Percentiles rank a stretch among this genome's conserved stretches.
These are phyloP conservation scores for Basipetospora chlamydospora DNA, from an alignment of 2,329 filamentous ascomycete genomes.

Conservation along the genomic window DNA sequence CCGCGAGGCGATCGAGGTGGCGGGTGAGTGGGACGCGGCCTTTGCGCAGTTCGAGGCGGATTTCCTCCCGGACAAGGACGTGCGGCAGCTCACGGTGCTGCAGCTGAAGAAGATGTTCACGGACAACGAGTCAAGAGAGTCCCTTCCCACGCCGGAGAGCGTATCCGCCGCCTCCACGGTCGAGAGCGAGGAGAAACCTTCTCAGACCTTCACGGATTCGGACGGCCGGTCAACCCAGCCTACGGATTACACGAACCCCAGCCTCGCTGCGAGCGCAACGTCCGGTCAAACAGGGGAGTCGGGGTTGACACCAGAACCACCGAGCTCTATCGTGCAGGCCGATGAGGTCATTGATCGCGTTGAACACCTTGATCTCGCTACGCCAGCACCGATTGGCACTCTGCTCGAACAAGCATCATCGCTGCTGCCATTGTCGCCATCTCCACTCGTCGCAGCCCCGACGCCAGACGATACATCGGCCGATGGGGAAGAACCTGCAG, in stretches of 20 bases:
- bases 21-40: slow-evolving; percentile 80
- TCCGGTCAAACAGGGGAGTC: slow-evolving; percentile 12
- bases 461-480: no score
- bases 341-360: slow-evolving; percentile 28
- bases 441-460: no score
- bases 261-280: slow-evolving; percentile 17
- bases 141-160: slow-evolving; percentile 55
- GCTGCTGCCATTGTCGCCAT: no score
- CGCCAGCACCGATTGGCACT: background rate
- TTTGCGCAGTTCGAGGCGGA: slow-evolving; percentile 87
- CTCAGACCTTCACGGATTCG: slow-evolving; percentile 28
- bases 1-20: slow-evolving; percentile 81
- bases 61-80: slow-evolving; percentile 94
- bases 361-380: slow-evolving; percentile 34
- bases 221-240: slow-evolving; percentile 32
- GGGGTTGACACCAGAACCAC: slow-evolving; percentile 13
- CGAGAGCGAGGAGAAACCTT: slow-evolving; percentile 32
- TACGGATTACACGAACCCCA: slow-evolving; percentile 22
- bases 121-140: slow-evolving; percentile 72
- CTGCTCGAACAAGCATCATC: no score
- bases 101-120: slow-evolving; percentile 93
- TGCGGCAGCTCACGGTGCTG: slow-evolving; percentile 76
- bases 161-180: slow-evolving; percentile 33
- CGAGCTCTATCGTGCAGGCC: slow-evolving; percentile 15
- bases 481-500: no score